Base-by-base conservation (phyloP, 345 rosid genomes). In the Punica granatum region DNA sequence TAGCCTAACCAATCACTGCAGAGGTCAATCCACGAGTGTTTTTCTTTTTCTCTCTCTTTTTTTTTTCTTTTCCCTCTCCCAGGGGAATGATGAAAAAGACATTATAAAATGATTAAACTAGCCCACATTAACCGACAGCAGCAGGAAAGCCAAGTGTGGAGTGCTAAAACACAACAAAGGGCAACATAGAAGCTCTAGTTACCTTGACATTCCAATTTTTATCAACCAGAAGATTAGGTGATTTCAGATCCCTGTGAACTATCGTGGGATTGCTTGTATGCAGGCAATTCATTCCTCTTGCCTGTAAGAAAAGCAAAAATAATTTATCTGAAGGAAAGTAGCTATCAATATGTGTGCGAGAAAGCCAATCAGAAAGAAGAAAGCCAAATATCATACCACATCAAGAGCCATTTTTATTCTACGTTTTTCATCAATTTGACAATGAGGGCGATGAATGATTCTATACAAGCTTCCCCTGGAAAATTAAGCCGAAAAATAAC, bases 401-500 rank as follows among this genome's bases (percentile, higher is more conserved):
- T 95, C 99, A 65, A 95, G 97, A 61, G 99, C 97, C 99, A 95
- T 95, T 78, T 88, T 95, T 70, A 95, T 92, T 77, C 99, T 83
- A 13, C 88, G 92, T 75, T 82, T 82, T 81, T 95, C 99, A 64
- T 95, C 97, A 68, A 92, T 82, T 71, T 92, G 97, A 78, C 90
- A 81, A 10, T 92, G 88, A 72, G 97, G 96, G 44, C 97, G 98
- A 77, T 90, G 98, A 69, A 95, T 83, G 72, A 95, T 92, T 66
- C 91, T 84, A 71, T 81, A 95, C 75, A 95, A 85, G 83, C 99
- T 95, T 78, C 99, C 99, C 76, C 99, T 95, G 79, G 41, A 81
- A 61, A 67, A 60, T 36, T 37, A 73, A 74, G 68, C 48, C 26
- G 61, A 26, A 66, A 32, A 19, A 48, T 28, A 39, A 48, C 23